Evolutionary conservation across 768 basidiomycete species (phyloP), one percentile per base, ranked within the genome.

Genomic region (Agrocybe pediades): DNA sequence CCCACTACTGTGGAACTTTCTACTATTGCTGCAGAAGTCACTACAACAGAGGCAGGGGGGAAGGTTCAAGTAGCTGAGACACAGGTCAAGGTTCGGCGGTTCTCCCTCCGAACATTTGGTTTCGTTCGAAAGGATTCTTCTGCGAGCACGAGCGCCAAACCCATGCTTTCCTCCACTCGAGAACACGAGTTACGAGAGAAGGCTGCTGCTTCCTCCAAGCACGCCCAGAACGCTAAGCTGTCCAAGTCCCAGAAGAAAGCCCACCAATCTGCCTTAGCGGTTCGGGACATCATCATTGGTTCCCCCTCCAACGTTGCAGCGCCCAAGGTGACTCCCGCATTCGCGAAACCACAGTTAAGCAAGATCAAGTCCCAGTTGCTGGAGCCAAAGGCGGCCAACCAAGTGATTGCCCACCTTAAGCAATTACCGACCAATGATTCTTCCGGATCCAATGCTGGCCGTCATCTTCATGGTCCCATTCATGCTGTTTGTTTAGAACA

Each of bases 401-500:
- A 79, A 62, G 74, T 93, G 54, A 89, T 92, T 56, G 74, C 79
- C n/a, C 84, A 91, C 44, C 76, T 93, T 13, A 84, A 81, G 36
- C 60, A 71, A 7, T 74, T 92, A 36, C 82, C 91, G n/a, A 71
- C 76, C 3, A 66, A 74, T 8, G 77, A 75, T 46, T 69, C 64
- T 11, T 61, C 67, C 8, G 36, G 59, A 21, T 26, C 44, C 45
- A 26, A 45, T 26, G 43, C 56, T 40, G 41, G 51, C 19, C 49
- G 30, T 23, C 24, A 27, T 45, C 48, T 55, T 5, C 67, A 67
- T 47, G 63, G 72, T 3, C 88, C 88, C 19, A 89, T 92, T 24
- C 90, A 86, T 61, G 91, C 89, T 0, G 90, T 92, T 19, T 92
- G 88, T 61, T 77, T 93, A 33, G 78, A 74, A 25, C 74, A 76